Percentiles rank a stretch among this genome's conserved stretches.
phyloP scores from a whole-genome alignment of 78 protist genomes.

The Planoprotostelium fungivorum region DNA sequence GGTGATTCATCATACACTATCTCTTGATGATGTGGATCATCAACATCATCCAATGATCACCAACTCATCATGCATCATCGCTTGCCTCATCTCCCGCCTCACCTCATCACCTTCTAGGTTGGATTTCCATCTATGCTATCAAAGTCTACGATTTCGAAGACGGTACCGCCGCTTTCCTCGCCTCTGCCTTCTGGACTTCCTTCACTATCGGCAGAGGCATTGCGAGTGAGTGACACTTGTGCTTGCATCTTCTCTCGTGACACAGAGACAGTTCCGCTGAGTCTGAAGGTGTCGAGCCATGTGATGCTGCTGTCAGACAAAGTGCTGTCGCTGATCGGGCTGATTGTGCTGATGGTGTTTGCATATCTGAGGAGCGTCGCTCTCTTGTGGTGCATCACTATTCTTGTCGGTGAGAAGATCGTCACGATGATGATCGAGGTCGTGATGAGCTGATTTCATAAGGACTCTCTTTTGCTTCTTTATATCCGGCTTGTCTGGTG shows the following conservation, averaged over 20 bases:
- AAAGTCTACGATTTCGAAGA: background rate
- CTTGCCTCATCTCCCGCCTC: no score
- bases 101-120: no score
- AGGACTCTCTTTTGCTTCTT: background rate
- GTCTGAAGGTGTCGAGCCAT: background rate
- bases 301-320: background rate
- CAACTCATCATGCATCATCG: no score
- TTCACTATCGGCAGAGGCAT: background rate
- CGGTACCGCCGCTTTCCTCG: background rate
- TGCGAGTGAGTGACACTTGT: background rate
- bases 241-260: background rate
- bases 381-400: background rate
- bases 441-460: background rate
- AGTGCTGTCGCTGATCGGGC: background rate
- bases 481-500: background rate
- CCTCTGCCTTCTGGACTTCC: background rate
- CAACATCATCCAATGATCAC: background rate
- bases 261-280: background rate
- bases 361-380: background rate
- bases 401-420: background rate
- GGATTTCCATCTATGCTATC: background rate
- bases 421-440: background rate
- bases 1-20: background rate
- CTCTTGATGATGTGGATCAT: background rate
- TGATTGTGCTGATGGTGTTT: background rate